Evolutionary conservation across 1,284 basidiomycete species (phyloP), one percentile per base, ranked within the genome.

Genomic region (Quambalaria eucalypti): DNA sequence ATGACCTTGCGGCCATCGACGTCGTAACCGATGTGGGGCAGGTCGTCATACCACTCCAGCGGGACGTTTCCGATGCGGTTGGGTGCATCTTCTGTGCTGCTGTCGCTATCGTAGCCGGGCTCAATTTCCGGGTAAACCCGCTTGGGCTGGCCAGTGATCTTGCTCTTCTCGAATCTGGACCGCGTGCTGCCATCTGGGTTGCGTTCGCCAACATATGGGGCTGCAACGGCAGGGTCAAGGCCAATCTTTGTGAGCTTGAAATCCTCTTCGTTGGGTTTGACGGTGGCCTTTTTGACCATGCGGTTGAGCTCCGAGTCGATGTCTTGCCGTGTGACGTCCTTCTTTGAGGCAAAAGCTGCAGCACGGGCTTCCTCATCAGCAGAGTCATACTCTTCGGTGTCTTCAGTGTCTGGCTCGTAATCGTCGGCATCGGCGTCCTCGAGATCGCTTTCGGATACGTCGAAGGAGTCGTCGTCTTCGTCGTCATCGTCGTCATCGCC

Each of bases 11-110:
- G 90, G 49, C 95, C 95, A 75, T 93, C 84, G 73, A 98, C 86
- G 77, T 91, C 85, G 79, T 99, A 99, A 48, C 95, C 95, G 72
- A 99, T 85, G 79, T 99, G 95, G n/a, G 95, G 95, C 65, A 99
- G 80, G 79, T 98, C 93, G 76, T 98, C 95, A 78, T 99, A 99
- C 90, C 93, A 99, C 75, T 97, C 90, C 80, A 90, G 86, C 46
- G 95, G 95, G 54, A 99, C 82, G 78, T 95, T 84, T 57, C 95
- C 95, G 66, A 96, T 85, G 56, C 92, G 87, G 77, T 97, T 98
- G 31, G 88, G 87, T 60, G 85, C 83, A 67, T 98, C 90, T 80
- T 98, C 93, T 1, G 90, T 97, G 46, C 89, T 92, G 48, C 89
- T 92, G 78, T 98, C 93, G 50, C 88, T 91, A 70, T 95, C 92